phyloP scores from a whole-genome alignment of 1,284 basidiomycete species.

The Baeospora myosura region DNA sequence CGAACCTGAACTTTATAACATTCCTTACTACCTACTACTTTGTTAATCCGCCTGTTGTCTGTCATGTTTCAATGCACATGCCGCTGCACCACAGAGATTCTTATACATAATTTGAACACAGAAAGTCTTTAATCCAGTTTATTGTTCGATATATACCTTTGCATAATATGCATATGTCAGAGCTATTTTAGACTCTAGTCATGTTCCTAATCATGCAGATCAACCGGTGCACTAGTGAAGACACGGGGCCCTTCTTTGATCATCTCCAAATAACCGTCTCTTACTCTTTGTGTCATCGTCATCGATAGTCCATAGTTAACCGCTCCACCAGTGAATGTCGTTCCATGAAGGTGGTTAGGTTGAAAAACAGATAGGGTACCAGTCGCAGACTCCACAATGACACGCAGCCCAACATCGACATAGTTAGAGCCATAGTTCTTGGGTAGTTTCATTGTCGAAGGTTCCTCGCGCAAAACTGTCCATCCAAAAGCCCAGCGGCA shows the following conservation, averaged over 20 bases:
- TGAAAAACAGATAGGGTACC: slow-evolving; percentile 6
- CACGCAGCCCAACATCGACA: slow-evolving; percentile 3
- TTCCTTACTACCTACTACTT: too few species aligned
- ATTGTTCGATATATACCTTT: too few species aligned
- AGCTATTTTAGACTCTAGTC: too few species aligned
- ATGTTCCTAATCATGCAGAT: not conserved
- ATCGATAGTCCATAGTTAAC: slow-evolving; percentile 3
- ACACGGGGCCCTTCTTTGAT: not conserved
- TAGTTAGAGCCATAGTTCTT: slow-evolving; percentile 1
- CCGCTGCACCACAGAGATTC: too few species aligned
- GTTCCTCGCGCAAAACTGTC: not conserved
- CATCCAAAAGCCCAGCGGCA: not conserved
- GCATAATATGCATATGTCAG: not conserved
- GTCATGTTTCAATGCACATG: too few species aligned
- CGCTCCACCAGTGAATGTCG: slow-evolving; percentile 1
- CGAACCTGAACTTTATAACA: too few species aligned
- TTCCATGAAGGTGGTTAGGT: slow-evolving; percentile 5
- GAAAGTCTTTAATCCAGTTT: too few species aligned
- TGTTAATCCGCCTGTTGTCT: too few species aligned
- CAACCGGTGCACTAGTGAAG: not conserved
- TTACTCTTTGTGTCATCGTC: not conserved
- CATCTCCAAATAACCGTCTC: not conserved
- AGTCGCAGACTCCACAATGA: slow-evolving; percentile 5
- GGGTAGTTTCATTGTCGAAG: not conserved
- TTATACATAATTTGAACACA: too few species aligned